Evolutionary conservation across 225 moss, liverwort and hornwort genomes (phyloP), one percentile per base, ranked within the genome.

Genomic region (Bryoerythrophyllum caledonicum): DNA sequence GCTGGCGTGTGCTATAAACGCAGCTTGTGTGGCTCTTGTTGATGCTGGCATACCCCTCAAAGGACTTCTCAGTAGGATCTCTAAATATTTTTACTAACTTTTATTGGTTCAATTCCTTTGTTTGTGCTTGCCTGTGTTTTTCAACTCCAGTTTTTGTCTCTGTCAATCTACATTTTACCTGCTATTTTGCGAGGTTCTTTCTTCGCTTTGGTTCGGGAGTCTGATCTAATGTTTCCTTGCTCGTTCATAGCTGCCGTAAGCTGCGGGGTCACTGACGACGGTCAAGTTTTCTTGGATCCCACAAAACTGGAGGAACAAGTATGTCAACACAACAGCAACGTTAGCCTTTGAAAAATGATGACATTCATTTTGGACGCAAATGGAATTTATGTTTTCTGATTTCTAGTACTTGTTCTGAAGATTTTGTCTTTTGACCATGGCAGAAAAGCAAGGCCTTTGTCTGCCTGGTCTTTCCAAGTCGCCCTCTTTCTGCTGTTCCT

Each of bases 11-110:
- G 94, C 90, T 15, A 82, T 91, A 59, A 99, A 99, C 75, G 94
- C 97, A 64, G 90, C 80, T 75, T 99, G 93, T 80, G 94, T 89
- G 68, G 94, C 97, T 74, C 85, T 99, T n/a, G 88, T 99, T 52
- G 97, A 99, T 74, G 94, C 94, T 52, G 94, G 97, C 77, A 86
- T 99, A 55, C 88, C 94, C 57, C 91, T 99, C 15, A 83, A 72
- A 49, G 97, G 94, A 27, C 86, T 99, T 30, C 85, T 94, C 71
- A 87, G 96, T 96, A 91, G 16, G 81, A 44, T 15, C 59, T 63
- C 41, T 70, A 8, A 53, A 62, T 53, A 56, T 62, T 68, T 65
- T 25, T 59, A 15, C 56, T 77, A 25, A 64, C 16, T 53, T 60
- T 28, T n/a, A n/a, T 34, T 72, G 14, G 3, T 74, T 77, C 13